These are phyloP conservation scores for Alternaria incomplexa DNA, from an alignment of 2,329 filamentous ascomycete genomes.

Conservation along the genomic window DNA sequence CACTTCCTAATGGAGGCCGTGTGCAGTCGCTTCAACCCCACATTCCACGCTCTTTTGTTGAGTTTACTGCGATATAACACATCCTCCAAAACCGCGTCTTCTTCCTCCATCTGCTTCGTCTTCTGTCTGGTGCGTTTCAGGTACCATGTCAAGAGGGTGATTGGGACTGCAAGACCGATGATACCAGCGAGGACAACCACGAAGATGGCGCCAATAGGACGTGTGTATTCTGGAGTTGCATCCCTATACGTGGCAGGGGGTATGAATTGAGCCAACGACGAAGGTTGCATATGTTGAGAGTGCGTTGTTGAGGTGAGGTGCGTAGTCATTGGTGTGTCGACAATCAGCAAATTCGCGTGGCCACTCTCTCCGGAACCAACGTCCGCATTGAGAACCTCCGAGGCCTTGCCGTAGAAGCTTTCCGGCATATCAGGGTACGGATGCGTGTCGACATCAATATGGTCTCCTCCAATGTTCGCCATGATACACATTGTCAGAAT, in stretches of 20 bases:
- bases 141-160: neutral
- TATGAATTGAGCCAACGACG: neutral
- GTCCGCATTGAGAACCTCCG: neutral
- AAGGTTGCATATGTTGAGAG: neutral
- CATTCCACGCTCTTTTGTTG: neutral
- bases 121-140: neutral
- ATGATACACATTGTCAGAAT: neutral
- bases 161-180: neutral
- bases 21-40: conserved; percentile 5
- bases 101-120: neutral
- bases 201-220: neutral
- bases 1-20: conserved; percentile 1
- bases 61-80: neutral
- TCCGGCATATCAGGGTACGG: neutral
- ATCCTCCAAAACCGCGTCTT: neutral
- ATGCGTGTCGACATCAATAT: conserved; percentile 4
- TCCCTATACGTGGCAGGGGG: neutral
- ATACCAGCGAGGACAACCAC: conserved; percentile 3
- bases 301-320: neutral
- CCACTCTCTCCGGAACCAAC: neutral
- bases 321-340: neutral
- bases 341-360: neutral
- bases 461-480: neutral
- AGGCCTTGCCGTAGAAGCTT: neutral
- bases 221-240: neutral